Conservation (phyloP, 2,329 filamentous ascomycete genomes). For the Penicillium expansum region DNA sequence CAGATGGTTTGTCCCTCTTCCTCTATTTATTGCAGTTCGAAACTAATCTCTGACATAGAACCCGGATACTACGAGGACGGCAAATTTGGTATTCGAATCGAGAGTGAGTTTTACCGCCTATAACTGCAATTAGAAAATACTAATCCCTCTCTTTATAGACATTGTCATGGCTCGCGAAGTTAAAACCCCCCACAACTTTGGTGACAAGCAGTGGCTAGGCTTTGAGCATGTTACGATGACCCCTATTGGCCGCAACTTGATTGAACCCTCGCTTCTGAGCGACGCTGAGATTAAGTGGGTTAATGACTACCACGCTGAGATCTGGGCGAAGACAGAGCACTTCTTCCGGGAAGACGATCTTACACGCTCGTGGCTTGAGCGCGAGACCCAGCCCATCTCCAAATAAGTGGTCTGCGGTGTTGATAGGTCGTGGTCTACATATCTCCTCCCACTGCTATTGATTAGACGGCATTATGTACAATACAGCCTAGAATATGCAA, state of each 20-base stretch:
- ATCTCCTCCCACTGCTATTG: not conserved
- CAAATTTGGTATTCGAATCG: constrained; percentile 89
- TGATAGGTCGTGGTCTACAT: not conserved
- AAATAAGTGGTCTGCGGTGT: constrained; percentile 22
- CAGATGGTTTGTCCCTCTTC: constrained; percentile 55
- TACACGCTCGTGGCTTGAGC: constrained; percentile 75
- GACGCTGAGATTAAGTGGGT: constrained; percentile 77
- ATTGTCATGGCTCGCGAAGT: constrained; percentile 86
- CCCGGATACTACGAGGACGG: constrained; percentile 97
- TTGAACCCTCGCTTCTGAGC: constrained; percentile 71
- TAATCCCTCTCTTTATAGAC: constrained; percentile 46
- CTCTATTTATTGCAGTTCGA: not conserved
- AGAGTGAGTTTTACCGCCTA: constrained; percentile 55
- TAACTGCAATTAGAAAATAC: not conserved
- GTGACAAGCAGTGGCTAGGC: constrained; percentile 88
- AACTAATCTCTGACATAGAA: constrained; percentile 49
- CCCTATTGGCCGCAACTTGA: constrained; percentile 85
- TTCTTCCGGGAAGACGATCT: constrained; percentile 72
- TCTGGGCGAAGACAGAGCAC: constrained; percentile 74
- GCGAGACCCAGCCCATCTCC: constrained; percentile 72
- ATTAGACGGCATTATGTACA: not conserved
- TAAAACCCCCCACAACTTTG: constrained; percentile 83
- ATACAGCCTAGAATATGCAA: not conserved
- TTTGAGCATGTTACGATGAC: constrained; percentile 99
- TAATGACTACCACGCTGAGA: constrained; percentile 78